Evolutionary conservation across 1,284 basidiomycete genomes (phyloP).

Genomic region (Leccinum pachyderme): DNA sequence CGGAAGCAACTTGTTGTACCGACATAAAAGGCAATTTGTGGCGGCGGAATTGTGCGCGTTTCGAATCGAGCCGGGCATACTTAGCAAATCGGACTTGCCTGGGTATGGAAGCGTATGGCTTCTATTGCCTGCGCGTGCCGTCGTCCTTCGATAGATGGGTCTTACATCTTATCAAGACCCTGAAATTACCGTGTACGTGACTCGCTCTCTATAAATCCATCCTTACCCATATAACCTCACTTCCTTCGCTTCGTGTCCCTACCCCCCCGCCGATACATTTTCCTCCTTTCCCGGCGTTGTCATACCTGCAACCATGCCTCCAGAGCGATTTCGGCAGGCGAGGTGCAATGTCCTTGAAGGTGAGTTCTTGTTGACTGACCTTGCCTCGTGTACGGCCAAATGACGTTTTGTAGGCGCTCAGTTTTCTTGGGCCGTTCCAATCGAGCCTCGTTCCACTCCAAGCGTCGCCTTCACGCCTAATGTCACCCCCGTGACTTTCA

Average conservation of each 20-base stretch:
- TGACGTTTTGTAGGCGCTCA: constrained; percentile 41
- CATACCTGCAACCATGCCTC: constrained; percentile 49
- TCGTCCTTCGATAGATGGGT: constrained; percentile 28
- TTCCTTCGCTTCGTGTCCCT: constrained; percentile 29
- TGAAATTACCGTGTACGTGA: constrained; percentile 38
- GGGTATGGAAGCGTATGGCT: constrained; percentile 30
- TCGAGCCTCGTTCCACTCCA: constrained; percentile 42
- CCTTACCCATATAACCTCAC: constrained; percentile 13
- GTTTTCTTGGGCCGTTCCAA: constrained; percentile 50
- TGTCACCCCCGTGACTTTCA: constrained; percentile 59
- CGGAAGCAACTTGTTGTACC: background rate
- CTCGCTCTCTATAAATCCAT: constrained; percentile 33
- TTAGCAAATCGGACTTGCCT: constrained; percentile 15
- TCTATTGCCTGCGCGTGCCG: constrained; percentile 34
- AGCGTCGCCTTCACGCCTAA: constrained; percentile 58
- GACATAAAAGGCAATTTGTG: constrained; percentile 15
- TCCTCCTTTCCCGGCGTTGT: constrained; percentile 10
- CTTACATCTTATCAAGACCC: constrained; percentile 35
- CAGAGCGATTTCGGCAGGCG: constrained; percentile 47
- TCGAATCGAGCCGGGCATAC: constrained; percentile 9
- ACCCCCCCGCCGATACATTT: constrained; percentile 22
- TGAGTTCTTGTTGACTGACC: constrained; percentile 28
- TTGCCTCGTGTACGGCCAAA: constrained; percentile 11
- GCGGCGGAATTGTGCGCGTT: constrained; percentile 12
- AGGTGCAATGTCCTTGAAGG: constrained; percentile 46